Evolutionary conservation across 2,329 filamentous ascomycete genomes (phyloP).

Genomic region (Aspergillus quadrilineatus): DNA sequence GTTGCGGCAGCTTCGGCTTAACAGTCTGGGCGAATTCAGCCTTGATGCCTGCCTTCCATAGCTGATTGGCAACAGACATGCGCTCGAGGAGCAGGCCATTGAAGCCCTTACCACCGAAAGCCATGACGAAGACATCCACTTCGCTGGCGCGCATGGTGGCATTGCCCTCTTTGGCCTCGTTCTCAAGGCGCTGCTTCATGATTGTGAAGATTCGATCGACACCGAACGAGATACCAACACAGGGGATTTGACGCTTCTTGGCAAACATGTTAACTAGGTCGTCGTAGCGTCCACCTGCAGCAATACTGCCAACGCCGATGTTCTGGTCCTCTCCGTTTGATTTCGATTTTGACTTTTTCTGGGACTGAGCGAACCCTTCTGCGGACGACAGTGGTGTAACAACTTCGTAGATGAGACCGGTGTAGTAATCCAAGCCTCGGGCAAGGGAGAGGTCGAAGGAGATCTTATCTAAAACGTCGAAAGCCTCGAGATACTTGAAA

Average conservation of each 20-base stretch:
- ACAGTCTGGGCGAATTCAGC: conserved; percentile 87
- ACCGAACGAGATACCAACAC: conserved; percentile 87
- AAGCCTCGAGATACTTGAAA: conserved; percentile 77
- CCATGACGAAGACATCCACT: conserved; percentile 92
- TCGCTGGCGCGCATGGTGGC: conserved; percentile 64
- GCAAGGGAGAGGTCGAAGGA: conserved; percentile 90
- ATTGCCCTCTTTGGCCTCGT: conserved; percentile 58
- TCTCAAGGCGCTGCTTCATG: conserved; percentile 72
- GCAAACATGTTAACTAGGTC: conserved; percentile 93
- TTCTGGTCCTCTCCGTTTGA: conserved; percentile 67
- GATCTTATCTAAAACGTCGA: conserved; percentile 68
- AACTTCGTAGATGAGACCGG: conserved; percentile 86
- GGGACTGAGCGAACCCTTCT: conserved; percentile 27
- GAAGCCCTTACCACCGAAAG: conserved; percentile 83
- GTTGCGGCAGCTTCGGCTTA: conserved; percentile 82
- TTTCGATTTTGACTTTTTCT: conserved; percentile 52
- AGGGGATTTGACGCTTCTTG: conserved; percentile 81
- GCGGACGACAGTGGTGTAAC: conserved; percentile 54
- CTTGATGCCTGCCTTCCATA: conserved; percentile 89
- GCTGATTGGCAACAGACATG: conserved; percentile 70
- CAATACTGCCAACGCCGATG: conserved; percentile 81
- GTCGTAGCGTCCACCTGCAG: conserved; percentile 88
- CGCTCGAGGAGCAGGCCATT: conserved; percentile 78
- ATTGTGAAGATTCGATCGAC: conserved; percentile 95
- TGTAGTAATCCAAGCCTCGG: conserved; percentile 82